A percentile compares a stretch with the other conserved stretches of the same genome.
phyloP scores from a whole-genome alignment of 257 asterid genomes.

The Solanum okadae region DNA sequence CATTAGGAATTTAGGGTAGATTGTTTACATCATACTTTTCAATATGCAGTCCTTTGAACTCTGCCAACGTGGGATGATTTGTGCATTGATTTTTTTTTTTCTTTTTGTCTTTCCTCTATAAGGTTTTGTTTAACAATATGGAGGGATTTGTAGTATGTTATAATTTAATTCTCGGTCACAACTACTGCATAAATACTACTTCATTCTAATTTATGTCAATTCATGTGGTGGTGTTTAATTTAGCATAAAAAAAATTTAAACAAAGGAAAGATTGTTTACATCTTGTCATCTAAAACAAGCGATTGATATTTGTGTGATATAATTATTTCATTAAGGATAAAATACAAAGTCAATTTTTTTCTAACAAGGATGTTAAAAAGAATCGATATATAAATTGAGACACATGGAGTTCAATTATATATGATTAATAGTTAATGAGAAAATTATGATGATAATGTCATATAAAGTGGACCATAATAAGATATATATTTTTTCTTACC shows the following conservation, averaged over 20 bases:
- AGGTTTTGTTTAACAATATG: not conserved
- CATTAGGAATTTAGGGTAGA: not conserved
- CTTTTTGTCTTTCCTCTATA: not conserved
- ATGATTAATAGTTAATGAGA: not conserved
- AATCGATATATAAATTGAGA: too few relatives aligned
- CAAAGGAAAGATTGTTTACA: not conserved
- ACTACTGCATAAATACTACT: not conserved
- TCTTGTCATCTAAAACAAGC: not conserved
- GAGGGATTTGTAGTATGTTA: not conserved
- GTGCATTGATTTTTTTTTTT: not conserved
- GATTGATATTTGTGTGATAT: not conserved
- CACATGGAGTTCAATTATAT: not conserved
- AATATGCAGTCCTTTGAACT: not conserved
- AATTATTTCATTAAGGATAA: not conserved
- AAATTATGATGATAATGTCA: not conserved
- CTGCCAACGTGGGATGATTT: rapidly evolving
- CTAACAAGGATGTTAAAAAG: too few relatives aligned
- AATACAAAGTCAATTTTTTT: not conserved
- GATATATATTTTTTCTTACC: not conserved
- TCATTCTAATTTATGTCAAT: not conserved
- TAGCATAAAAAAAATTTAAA: not conserved
- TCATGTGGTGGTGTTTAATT: not conserved
- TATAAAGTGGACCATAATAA: not conserved
- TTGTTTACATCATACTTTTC: not conserved
- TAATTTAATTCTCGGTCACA: not conserved